Evolutionary conservation across 176 grass and related monocot species (phyloP).

Genomic region (Bonia amplexicaulis): DNA sequence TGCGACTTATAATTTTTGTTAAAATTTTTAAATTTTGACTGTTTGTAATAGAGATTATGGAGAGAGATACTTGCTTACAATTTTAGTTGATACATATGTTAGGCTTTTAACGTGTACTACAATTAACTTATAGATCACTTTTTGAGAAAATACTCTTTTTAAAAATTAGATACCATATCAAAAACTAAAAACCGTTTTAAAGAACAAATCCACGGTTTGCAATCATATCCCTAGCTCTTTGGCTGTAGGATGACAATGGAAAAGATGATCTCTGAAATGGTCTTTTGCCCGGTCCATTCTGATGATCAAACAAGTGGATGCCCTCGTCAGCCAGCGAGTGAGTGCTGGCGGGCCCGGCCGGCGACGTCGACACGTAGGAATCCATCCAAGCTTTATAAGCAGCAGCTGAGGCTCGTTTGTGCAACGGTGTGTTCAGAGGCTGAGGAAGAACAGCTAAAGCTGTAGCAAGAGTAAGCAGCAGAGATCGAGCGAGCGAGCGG

Average conservation of each 20-base stretch:
- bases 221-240: neutral
- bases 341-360: neutral
- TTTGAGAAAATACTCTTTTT: no score
- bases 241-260: neutral
- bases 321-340: neutral
- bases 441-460: no score
- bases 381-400: neutral
- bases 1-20: no score
- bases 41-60: no score
- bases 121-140: no score
- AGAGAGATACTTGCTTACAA: no score
- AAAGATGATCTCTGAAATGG: neutral
- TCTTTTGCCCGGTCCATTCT: neutral
- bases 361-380: neutral
- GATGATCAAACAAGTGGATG: neutral
- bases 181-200: no score
- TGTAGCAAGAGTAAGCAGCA: neutral
- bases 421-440: neutral
- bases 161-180: no score
- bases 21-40: no score
- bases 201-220: no score
- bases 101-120: no score
- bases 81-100: no score
- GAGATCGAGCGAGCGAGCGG: neutral
- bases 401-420: neutral